phyloP scores from a whole-genome alignment of 2,329 filamentous ascomycete genomes.

The Pseudocercospora musae region DNA sequence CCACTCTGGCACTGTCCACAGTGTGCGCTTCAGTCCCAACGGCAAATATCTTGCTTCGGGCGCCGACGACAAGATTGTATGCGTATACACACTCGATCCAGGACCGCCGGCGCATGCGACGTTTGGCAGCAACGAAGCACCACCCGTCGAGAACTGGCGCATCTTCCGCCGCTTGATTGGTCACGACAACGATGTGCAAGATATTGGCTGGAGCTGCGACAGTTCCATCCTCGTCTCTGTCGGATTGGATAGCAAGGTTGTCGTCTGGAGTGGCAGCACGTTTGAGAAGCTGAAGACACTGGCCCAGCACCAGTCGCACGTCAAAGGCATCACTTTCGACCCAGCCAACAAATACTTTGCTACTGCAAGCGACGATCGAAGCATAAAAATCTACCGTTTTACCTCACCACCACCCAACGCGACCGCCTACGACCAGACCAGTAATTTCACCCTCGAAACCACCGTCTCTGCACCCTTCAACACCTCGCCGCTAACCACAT shows the following conservation, averaged over 20 bases:
- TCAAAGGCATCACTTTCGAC: slow-evolving; percentile 98
- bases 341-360: slow-evolving; percentile 99
- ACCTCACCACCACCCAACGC: slow-evolving; percentile 87
- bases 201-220: slow-evolving; percentile 94
- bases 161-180: slow-evolving; percentile 89
- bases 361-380: slow-evolving; percentile 93
- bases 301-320: slow-evolving; percentile 89
- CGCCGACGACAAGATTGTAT: slow-evolving; percentile 98
- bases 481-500: slow-evolving; percentile 90
- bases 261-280: slow-evolving; percentile 96
- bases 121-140: slow-evolving; percentile 83
- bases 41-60: slow-evolving; percentile 93
- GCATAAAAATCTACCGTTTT: slow-evolving; percentile 95
- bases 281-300: slow-evolving; percentile 97
- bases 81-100: slow-evolving; percentile 87
- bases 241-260: slow-evolving; percentile 93
- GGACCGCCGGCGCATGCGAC: slow-evolving; percentile 72
- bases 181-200: slow-evolving; percentile 98
- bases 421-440: slow-evolving; percentile 89
- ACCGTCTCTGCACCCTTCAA: slow-evolving; percentile 85
- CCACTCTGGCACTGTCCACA: slow-evolving; percentile 94
- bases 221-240: slow-evolving; percentile 95
- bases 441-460: slow-evolving; percentile 93
- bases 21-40: slow-evolving; percentile 93
- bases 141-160: slow-evolving; percentile 96